A percentile compares a stretch with the other conserved stretches of the same genome.
Conservation (phyloP, 129 eudicot species). For the Pittosporum tobira region DNA sequence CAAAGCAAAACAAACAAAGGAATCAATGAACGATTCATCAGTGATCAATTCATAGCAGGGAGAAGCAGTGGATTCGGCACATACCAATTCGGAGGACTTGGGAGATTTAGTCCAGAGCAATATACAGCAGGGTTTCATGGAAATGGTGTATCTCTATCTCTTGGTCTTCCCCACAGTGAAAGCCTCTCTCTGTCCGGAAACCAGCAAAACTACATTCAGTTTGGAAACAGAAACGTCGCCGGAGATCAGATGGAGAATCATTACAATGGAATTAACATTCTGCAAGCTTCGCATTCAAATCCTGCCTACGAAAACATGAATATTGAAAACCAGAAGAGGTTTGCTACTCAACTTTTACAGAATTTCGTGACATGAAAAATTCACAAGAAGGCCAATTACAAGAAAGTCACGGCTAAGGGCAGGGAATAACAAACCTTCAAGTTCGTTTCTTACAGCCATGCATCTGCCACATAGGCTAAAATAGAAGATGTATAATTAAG, state of each 20-base stretch:
- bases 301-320: slow-evolving; percentile 18
- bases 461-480: too few relatives aligned
- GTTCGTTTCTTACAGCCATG: too few relatives aligned
- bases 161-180: slow-evolving; percentile 45
- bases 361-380: slow-evolving; percentile 25
- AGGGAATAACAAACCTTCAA: too few relatives aligned
- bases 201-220: slow-evolving; percentile 24
- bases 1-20: not conserved
- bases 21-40: not conserved
- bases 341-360: slow-evolving; percentile 22
- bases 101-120: slow-evolving; percentile 27
- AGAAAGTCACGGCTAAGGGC: too few relatives aligned
- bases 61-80: slow-evolving; percentile 19
- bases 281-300: slow-evolving; percentile 17
- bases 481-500: too few relatives aligned
- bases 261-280: slow-evolving; percentile 12
- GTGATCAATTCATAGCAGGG: not conserved
- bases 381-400: not conserved
- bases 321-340: slow-evolving; percentile 23
- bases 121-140: slow-evolving; percentile 17
- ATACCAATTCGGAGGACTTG: slow-evolving; percentile 20
- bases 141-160: slow-evolving; percentile 36
- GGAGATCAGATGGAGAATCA: slow-evolving; percentile 11
- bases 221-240: slow-evolving; percentile 19
- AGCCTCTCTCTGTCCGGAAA: slow-evolving; percentile 8